Evolutionary conservation across 208 protist species (phyloP).

Genomic region (Trypanosoma boissoni): DNA sequence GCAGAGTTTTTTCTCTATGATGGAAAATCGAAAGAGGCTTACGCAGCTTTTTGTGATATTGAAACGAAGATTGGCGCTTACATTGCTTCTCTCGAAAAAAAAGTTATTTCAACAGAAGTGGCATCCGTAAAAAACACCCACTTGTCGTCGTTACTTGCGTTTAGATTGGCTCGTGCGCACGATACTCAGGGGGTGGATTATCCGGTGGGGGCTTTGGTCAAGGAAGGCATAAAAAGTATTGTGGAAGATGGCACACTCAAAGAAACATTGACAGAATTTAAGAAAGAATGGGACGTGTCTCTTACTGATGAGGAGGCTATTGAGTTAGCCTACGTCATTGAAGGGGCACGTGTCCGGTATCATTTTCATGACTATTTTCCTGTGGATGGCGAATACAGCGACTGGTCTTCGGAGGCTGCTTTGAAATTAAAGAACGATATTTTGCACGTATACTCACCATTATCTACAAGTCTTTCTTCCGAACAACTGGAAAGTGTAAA

Average conservation of each 20-base stretch:
- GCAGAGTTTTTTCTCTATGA: slow-evolving; percentile 81
- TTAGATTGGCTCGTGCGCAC: slow-evolving; percentile 49
- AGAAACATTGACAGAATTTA: slow-evolving; percentile 34
- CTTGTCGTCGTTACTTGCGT: slow-evolving; percentile 55
- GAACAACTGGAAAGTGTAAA: slow-evolving; percentile 56
- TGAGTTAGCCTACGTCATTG: slow-evolving; percentile 63
- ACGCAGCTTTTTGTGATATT: slow-evolving; percentile 48
- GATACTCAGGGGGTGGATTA: slow-evolving; percentile 27
- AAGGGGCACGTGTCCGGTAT: slow-evolving; percentile 61
- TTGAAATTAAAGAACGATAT: slow-evolving; percentile 37
- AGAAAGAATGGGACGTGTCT: slow-evolving; percentile 50
- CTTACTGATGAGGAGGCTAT: slow-evolving; percentile 69
- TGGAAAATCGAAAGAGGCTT: slow-evolving; percentile 54
- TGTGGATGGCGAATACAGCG: slow-evolving; percentile 46
- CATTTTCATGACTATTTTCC: slow-evolving; percentile 87
- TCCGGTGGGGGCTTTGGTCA: slow-evolving; percentile 32
- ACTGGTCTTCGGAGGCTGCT: slow-evolving; percentile 52
- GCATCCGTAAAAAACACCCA: slow-evolving; percentile 65
- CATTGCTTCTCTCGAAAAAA: slow-evolving; percentile 35
- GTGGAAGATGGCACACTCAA: slow-evolving; percentile 31
- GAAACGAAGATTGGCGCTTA: slow-evolving; percentile 54
- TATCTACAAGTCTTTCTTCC: slow-evolving; percentile 29
- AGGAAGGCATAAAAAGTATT: slow-evolving; percentile 46
- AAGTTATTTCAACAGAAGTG: slow-evolving; percentile 26
- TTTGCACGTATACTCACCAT: slow-evolving; percentile 33